Conservation (phyloP, 1,139 yeast species). For the Magnusiomyces tetraspermus region DNA sequence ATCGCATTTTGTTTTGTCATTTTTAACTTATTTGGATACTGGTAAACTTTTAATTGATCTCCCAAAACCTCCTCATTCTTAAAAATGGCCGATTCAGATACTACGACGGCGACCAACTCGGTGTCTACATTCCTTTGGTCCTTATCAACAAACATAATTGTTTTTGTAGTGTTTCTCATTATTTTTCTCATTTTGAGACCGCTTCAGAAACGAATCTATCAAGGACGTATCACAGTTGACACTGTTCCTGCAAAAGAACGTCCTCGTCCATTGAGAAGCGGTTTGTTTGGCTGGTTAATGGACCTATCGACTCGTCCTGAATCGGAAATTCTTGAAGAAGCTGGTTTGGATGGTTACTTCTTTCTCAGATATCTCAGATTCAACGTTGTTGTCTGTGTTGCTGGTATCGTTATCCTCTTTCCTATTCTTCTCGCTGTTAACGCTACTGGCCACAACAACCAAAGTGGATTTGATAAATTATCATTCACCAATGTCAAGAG, state of each 20-base stretch:
- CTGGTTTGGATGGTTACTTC: slow-evolving; percentile 84
- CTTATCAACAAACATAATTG: slow-evolving; percentile 44
- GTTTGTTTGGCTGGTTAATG: slow-evolving; percentile 30
- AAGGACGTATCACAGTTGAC: slow-evolving; percentile 62
- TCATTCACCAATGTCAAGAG: slow-evolving; percentile 67
- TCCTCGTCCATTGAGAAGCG: slow-evolving; percentile 31
- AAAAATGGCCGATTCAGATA: no score
- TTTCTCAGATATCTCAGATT: slow-evolving; percentile 69
- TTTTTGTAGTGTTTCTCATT: slow-evolving; percentile 47
- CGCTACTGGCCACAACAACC: slow-evolving; percentile 54
- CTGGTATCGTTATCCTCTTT: slow-evolving; percentile 59
- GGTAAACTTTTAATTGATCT: no score
- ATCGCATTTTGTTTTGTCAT: no score
- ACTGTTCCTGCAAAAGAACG: slow-evolving; percentile 35
- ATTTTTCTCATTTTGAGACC: slow-evolving; percentile 60
- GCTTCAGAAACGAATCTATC: slow-evolving; percentile 61
- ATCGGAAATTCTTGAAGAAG: slow-evolving; percentile 60
- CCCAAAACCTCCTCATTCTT: no score
- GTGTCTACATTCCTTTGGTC: slow-evolving; percentile 41
- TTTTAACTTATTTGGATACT: no score
- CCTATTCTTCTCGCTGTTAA: slow-evolving; percentile 81
- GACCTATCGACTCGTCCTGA: slow-evolving; percentile 44
- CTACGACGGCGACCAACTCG: slow-evolving; percentile 21
- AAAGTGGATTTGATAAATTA: slow-evolving; percentile 62
- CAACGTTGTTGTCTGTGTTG: slow-evolving; percentile 46